phyloP scores from a whole-genome alignment of 257 asterid species.

The Avicennia marina region DNA sequence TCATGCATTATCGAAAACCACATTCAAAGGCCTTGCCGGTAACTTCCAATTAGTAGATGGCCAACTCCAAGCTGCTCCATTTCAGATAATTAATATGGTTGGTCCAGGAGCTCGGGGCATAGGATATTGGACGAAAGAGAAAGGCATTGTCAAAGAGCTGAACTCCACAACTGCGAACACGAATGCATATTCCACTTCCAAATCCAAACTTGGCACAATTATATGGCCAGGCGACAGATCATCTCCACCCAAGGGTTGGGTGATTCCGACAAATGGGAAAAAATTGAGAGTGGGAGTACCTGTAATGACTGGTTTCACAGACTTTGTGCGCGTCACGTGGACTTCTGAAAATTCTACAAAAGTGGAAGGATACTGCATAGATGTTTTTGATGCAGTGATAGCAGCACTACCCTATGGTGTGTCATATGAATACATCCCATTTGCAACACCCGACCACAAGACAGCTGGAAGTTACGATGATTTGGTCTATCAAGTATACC shows the following conservation, averaged over 20 bases:
- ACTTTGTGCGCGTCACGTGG: slow-evolving; percentile 32
- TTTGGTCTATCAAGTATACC: slow-evolving; percentile 23
- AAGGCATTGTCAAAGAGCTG: slow-evolving; percentile 29
- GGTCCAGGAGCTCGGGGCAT: slow-evolving; percentile 35
- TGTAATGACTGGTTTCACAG: slow-evolving; percentile 35
- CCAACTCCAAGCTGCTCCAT: slow-evolving; percentile 31
- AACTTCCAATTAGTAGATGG: slow-evolving; percentile 23
- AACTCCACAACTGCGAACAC: neutral
- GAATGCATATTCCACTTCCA: slow-evolving; percentile 21
- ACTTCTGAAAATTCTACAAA: slow-evolving; percentile 20
- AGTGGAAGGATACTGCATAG: slow-evolving; percentile 28
- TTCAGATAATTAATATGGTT: slow-evolving; percentile 43
- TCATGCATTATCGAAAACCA: slow-evolving; percentile 19
- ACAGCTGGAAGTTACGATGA: slow-evolving; percentile 20
- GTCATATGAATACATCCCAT: slow-evolving; percentile 29
- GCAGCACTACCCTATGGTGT: slow-evolving; percentile 27
- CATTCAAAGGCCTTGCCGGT: slow-evolving; percentile 38
- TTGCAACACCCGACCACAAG: slow-evolving; percentile 6
- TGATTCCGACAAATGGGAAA: slow-evolving; percentile 34
- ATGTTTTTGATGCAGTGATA: slow-evolving; percentile 30
- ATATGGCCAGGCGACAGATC: slow-evolving; percentile 63
- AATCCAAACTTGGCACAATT: slow-evolving; percentile 26
- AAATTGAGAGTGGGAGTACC: slow-evolving; percentile 49
- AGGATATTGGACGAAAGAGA: slow-evolving; percentile 54
- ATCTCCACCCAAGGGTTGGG: slow-evolving; percentile 45